Percentiles rank a stretch among this genome's conserved stretches.
Evolutionary conservation across 1,284 basidiomycete species (phyloP).

Genomic region (Moesziomyces aphidis): DNA sequence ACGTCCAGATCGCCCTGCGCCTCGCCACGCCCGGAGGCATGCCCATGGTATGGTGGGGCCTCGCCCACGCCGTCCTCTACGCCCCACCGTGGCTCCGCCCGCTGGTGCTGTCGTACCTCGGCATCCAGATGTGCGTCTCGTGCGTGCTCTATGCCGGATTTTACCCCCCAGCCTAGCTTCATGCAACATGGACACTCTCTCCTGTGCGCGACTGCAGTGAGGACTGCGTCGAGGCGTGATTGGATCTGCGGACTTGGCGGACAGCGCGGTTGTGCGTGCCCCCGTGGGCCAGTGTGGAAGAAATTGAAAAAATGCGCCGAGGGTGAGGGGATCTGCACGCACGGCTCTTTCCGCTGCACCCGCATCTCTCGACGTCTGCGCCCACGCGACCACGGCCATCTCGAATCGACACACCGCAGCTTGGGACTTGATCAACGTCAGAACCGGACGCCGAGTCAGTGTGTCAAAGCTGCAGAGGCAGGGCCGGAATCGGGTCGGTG

Average conservation of each 20-base stretch:
- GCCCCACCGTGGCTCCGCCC: slow-evolving; percentile 56
- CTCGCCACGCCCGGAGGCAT: slow-evolving; percentile 76
- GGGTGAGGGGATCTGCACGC: neutral
- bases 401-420: no score
- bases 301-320: neutral
- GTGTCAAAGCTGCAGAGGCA: no score
- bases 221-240: slow-evolving; percentile 3
- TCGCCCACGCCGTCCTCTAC: slow-evolving; percentile 75
- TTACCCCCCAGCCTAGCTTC: slow-evolving; percentile 82
- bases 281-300: neutral
- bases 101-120: slow-evolving; percentile 76
- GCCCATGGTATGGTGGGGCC: slow-evolving; percentile 84
- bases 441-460: no score
- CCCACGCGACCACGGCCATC: neutral
- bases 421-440: no score
- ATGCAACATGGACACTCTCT: no score
- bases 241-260: slow-evolving; percentile 10
- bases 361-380: neutral
- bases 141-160: slow-evolving; percentile 86
- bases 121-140: slow-evolving; percentile 79
- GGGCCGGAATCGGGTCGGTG: no score
- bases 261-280: no score
- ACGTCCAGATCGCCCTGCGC: slow-evolving; percentile 90
- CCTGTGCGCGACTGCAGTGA: no score
- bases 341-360: slow-evolving; percentile 18